phyloP scores from a whole-genome alignment of 306 rosid genomes.

The Trifolium dubium region DNA sequence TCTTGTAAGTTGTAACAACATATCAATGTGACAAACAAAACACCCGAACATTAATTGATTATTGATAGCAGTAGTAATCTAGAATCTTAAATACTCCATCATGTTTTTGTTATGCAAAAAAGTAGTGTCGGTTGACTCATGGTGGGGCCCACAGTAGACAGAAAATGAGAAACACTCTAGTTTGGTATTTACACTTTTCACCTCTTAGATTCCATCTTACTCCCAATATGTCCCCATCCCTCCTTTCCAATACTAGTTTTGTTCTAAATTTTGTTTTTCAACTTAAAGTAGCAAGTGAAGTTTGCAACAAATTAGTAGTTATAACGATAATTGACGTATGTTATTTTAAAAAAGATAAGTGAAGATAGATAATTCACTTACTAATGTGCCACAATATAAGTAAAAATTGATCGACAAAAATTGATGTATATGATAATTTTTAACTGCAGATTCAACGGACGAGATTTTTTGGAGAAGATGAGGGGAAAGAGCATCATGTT shows the following conservation, averaged over 20 bases:
- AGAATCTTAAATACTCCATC: constrained; percentile 15
- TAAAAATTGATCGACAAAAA: no score
- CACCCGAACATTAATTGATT: constrained; percentile 2
- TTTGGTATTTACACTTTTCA: background rate
- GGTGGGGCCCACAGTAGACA: constrained; percentile 25
- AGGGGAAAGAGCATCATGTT: constrained; percentile 88
- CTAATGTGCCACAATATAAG: no score
- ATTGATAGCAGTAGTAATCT: background rate
- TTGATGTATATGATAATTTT: background rate
- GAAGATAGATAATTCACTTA: background rate
- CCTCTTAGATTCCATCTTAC: constrained; percentile 9
- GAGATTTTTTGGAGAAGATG: constrained; percentile 58
- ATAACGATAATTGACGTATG: background rate
- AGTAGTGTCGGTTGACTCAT: constrained; percentile 31
- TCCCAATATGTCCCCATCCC: background rate
- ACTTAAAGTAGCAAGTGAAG: constrained; percentile 19
- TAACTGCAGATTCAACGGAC: constrained; percentile 66
- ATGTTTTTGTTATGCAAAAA: background rate
- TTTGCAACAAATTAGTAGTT: constrained; percentile 6
- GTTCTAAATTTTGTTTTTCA: background rate
- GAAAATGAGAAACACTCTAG: constrained; percentile 20
- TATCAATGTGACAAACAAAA: constrained; percentile 31
- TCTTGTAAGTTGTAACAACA: no score
- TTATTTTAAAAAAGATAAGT: background rate
- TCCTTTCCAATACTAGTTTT: background rate